These are phyloP conservation scores for Brettanomyces custersianus DNA, from an alignment of 805 yeast genomes.

Conservation along the genomic window DNA sequence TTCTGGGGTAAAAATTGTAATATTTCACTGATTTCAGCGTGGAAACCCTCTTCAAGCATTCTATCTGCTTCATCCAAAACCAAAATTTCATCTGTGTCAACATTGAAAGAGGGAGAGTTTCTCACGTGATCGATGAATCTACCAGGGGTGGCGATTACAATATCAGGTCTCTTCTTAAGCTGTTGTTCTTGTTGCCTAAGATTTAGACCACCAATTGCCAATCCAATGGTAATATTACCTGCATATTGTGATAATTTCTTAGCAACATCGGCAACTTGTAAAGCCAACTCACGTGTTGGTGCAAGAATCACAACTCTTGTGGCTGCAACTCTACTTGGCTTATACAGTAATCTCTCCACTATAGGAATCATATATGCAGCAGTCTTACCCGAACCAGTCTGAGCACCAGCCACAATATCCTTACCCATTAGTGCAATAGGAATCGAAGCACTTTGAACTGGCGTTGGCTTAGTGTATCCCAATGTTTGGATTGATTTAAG, in stretches of 20 bases:
- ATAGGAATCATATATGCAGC: slow-evolving; percentile 97
- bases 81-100: slow-evolving; percentile 84
- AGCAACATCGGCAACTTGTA: slow-evolving; percentile 93
- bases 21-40: slow-evolving; percentile 86
- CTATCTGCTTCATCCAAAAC: slow-evolving; percentile 98
- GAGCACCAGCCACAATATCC: slow-evolving; percentile 98
- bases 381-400: slow-evolving; percentile 98
- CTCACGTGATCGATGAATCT: slow-evolving; percentile 94
- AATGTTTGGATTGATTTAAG: slow-evolving; percentile 72
- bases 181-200: slow-evolving; percentile 94
- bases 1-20: slow-evolving; percentile 78
- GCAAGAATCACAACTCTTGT: slow-evolving; percentile 87
- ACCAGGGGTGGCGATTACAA: slow-evolving; percentile 98
- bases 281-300: slow-evolving; percentile 97
- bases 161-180: slow-evolving; percentile 85
- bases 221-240: slow-evolving; percentile 70
- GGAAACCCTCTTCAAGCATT: slow-evolving; percentile 99
- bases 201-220: slow-evolving; percentile 97
- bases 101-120: slow-evolving; percentile 87
- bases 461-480: slow-evolving; percentile 85
- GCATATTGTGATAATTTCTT: slow-evolving; percentile 73
- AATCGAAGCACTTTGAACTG: slow-evolving; percentile 87
- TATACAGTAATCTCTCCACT: slow-evolving; percentile 81
- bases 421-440: slow-evolving; percentile 91
- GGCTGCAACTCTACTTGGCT: slow-evolving; percentile 77